Percentiles rank a stretch among this genome's conserved stretches.
phyloP scores from a whole-genome alignment of 2,329 filamentous ascomycete species.

The Fusarium euwallaceae region DNA sequence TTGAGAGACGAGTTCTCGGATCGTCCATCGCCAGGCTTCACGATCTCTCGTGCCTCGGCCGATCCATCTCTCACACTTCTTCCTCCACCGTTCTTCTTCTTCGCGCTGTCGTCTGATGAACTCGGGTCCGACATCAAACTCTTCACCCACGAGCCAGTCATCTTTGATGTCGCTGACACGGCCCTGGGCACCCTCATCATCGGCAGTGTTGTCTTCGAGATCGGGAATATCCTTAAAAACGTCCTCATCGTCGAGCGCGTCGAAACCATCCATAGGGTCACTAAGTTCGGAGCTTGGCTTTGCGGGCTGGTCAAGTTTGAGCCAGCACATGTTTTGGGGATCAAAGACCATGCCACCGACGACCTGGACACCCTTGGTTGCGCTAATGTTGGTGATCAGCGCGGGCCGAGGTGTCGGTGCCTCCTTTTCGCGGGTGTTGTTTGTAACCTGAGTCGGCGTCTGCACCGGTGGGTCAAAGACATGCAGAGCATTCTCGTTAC shows the following conservation, averaged over 20 bases:
- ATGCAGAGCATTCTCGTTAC: conserved; percentile 87
- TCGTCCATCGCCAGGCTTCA: conserved; percentile 83
- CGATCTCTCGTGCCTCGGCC: conserved; percentile 67
- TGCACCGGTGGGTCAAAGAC: conserved; percentile 78
- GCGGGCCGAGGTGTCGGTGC: conserved; percentile 75
- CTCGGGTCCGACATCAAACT: conserved; percentile 96
- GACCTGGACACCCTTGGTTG: conserved; percentile 88
- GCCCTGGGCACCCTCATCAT: conserved; percentile 62
- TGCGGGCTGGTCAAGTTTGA: conserved; percentile 76
- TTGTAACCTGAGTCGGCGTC: conserved; percentile 63
- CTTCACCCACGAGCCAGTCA: conserved; percentile 90
- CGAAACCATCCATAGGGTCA: conserved; percentile 73
- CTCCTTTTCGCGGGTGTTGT: conserved; percentile 68
- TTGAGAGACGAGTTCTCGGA: conserved; percentile 69
- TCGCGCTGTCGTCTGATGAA: conserved; percentile 90
- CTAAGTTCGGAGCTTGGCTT: conserved; percentile 62
- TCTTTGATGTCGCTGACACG: conserved; percentile 75
- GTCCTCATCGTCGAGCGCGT: conserved; percentile 87
- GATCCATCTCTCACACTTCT: conserved; percentile 90
- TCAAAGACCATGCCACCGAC: conserved; percentile 99
- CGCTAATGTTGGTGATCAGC: conserved; percentile 90
- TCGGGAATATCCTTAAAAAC: conserved; percentile 96
- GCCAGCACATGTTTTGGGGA: conserved; percentile 96
- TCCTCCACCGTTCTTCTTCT: conserved; percentile 92
- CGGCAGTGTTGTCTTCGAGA: conserved; percentile 76